phyloP scores from a whole-genome alignment of 192 early-diverging fungal species.

The Backusella mclennaniae region DNA sequence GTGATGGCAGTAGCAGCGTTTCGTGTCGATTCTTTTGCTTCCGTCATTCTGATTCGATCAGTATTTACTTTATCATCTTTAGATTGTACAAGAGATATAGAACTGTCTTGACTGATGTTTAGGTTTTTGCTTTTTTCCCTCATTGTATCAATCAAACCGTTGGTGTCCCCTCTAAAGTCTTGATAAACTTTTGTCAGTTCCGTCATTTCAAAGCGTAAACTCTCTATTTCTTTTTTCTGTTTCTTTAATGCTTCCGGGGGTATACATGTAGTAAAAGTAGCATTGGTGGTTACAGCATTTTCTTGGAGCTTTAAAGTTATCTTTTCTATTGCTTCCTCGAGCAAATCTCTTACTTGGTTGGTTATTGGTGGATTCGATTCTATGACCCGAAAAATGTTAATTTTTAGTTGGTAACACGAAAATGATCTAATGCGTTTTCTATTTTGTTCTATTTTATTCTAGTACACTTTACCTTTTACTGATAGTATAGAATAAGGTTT shows the following conservation, averaged over 20 bases:
- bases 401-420: neutral
- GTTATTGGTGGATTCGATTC: neutral
- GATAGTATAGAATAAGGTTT: constrained; percentile 50
- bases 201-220: neutral
- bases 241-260: neutral
- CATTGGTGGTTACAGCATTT: neutral
- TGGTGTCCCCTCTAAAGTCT: neutral
- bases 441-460: neutral
- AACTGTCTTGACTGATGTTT: neutral
- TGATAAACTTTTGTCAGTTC: neutral
- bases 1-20: neutral
- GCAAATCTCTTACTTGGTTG: neutral
- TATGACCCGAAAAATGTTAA: neutral
- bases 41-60: neutral
- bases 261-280: neutral
- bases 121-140: neutral
- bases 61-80: neutral
- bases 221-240: neutral
- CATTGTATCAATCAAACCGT: neutral
- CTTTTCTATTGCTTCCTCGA: neutral
- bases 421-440: neutral
- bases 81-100: neutral
- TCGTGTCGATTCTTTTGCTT: neutral
- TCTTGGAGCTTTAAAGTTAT: neutral
- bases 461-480: constrained; percentile 8